Evolutionary conservation across 202 grass and related monocot species (phyloP).

Genomic region (Musa balbisiana): DNA sequence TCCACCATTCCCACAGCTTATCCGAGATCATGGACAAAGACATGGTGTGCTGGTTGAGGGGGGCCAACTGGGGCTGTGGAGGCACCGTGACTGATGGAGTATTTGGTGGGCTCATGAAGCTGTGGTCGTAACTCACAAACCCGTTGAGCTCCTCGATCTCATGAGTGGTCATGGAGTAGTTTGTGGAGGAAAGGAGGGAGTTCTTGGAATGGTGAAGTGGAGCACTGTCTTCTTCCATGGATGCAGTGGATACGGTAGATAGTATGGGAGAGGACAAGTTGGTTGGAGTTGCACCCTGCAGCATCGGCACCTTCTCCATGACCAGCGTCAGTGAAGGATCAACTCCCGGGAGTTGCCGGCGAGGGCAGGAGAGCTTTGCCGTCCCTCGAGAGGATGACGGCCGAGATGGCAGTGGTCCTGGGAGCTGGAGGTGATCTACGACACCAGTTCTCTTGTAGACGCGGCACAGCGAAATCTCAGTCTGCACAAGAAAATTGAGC

Average conservation of each 20-base stretch:
- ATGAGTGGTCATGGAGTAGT: background rate
- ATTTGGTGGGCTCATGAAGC: background rate
- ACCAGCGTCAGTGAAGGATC: background rate
- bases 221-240: background rate
- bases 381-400: background rate
- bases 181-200: background rate
- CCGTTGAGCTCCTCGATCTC: background rate
- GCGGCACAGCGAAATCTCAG: slow-evolving; percentile 19
- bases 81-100: background rate
- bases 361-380: background rate
- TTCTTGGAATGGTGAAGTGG: background rate
- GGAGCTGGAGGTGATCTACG: background rate
- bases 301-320: background rate
- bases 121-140: background rate
- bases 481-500: background rate
- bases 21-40: slow-evolving; percentile 9
- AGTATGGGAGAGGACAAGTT: background rate
- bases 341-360: no score
- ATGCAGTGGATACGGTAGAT: background rate
- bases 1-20: slow-evolving; percentile 21
- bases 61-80: background rate
- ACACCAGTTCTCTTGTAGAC: slow-evolving; percentile 13
- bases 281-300: background rate
- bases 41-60: slow-evolving; percentile 2
- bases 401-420: background rate